Percentiles rank a stretch among this genome's conserved stretches.
Conservation (phyloP, 345 rosid genomes). For the Isatis tinctoria region DNA sequence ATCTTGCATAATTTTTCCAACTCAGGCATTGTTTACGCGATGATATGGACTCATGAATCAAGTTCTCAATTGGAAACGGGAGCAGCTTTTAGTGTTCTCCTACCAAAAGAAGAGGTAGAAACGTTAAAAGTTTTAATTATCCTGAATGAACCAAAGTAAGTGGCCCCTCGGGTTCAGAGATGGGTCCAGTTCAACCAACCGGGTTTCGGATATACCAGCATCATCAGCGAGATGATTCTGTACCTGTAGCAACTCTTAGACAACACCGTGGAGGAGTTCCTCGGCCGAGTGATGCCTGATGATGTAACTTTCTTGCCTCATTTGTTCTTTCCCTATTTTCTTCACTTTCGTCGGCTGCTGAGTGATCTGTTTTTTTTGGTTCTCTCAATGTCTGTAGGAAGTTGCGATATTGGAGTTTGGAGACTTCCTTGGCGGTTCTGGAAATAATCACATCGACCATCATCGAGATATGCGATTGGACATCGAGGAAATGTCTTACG, state of each 20-base stretch:
- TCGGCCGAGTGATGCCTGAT: slow-evolving; percentile 65
- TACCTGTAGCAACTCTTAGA: slow-evolving; percentile 46
- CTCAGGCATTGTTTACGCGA: no score
- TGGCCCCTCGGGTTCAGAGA: slow-evolving; percentile 44
- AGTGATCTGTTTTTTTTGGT: slow-evolving; percentile 8
- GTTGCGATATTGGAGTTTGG: slow-evolving; percentile 76
- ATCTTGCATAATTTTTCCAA: no score
- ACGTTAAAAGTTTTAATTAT: no score
- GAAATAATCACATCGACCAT: slow-evolving; percentile 55
- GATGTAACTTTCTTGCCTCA: slow-evolving; percentile 48
- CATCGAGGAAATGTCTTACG: slow-evolving; percentile 91
- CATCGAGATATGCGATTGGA: slow-evolving; percentile 97
- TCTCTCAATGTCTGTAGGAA: slow-evolving; percentile 46
- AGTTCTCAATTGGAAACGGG: no score
- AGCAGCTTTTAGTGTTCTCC: no score
- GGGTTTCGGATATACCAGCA: slow-evolving; percentile 57
- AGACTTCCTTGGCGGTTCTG: slow-evolving; percentile 47
- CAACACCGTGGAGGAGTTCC: slow-evolving; percentile 53
- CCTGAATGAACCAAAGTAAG: no score
- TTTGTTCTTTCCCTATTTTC: not conserved
- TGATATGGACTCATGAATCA: no score
- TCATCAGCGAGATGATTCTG: slow-evolving; percentile 37
- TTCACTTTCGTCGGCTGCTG: not conserved
- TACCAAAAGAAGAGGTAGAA: no score
- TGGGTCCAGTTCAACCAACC: slow-evolving; percentile 49